Conservation (phyloP, 441 rosid genomes). For the Adansonia gregorii region DNA sequence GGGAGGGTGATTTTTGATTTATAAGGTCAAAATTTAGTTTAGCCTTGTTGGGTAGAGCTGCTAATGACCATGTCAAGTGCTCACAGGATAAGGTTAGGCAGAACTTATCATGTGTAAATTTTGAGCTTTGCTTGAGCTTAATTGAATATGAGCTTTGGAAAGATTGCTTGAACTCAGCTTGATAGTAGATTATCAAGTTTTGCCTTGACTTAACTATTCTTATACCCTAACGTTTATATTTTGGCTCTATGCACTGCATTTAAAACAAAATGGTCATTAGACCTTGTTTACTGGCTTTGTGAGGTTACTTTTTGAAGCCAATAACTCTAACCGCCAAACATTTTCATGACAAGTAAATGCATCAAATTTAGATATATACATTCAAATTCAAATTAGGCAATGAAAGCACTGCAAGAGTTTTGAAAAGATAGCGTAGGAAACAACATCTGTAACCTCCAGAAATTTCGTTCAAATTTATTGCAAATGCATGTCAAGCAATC, state of each 20-base stretch:
- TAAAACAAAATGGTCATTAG: background rate
- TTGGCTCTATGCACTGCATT: conserved; percentile 1
- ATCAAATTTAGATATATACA: background rate
- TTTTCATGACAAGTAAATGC: background rate
- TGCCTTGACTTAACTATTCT: background rate
- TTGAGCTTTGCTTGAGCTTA: conserved; percentile 1
- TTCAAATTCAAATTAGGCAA: conserved; percentile 8
- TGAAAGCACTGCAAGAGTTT: background rate
- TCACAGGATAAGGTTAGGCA: background rate
- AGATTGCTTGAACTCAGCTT: conserved; percentile 1
- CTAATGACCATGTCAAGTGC: background rate
- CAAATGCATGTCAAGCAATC: conserved; percentile 6
- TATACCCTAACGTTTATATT: background rate
- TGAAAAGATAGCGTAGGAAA: conserved; percentile 1
- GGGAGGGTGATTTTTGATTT: background rate
- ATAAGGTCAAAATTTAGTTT: background rate
- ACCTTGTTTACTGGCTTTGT: background rate
- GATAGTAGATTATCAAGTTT: conserved; percentile 15
- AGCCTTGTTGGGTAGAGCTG: conserved; percentile 14
- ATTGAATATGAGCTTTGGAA: conserved; percentile 1
- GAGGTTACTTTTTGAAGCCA: background rate
- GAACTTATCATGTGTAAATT: background rate
- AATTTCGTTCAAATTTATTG: conserved; percentile 2
- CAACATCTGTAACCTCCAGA: background rate
- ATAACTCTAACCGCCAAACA: background rate